Conservation (phyloP, 2,329 filamentous ascomycete genomes). For the Microdochium paspali region DNA sequence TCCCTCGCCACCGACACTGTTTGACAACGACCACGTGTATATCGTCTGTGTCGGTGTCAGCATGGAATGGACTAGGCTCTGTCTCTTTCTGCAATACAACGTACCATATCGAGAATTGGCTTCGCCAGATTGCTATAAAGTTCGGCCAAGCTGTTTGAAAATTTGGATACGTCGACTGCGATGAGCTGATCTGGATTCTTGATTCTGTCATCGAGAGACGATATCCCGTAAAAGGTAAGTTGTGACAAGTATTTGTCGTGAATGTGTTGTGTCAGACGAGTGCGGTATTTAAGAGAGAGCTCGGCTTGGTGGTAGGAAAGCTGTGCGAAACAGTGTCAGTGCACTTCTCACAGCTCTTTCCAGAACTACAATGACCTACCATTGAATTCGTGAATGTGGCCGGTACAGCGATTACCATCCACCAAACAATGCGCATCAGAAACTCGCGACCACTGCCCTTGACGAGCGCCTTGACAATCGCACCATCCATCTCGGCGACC, state of each 20-base stretch:
- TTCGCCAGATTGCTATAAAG: constrained; percentile 96
- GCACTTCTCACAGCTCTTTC: neutral
- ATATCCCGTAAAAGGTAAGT: constrained; percentile 95
- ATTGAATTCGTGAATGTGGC: constrained; percentile 99
- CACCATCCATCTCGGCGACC: constrained; percentile 91
- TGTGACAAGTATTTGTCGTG: constrained; percentile 95
- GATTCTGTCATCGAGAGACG: constrained; percentile 90
- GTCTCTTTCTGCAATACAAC: constrained; percentile 6
- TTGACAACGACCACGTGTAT: constrained; percentile 89
- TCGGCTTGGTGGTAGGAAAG: constrained; percentile 95
- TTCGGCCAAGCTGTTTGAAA: constrained; percentile 90
- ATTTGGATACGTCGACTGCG: constrained; percentile 91
- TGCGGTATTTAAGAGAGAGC: constrained; percentile 84
- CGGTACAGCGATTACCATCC: constrained; percentile 95
- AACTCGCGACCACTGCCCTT: constrained; percentile 89
- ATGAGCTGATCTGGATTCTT: constrained; percentile 98
- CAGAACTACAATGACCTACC: constrained; percentile 43
- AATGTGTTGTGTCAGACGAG: constrained; percentile 85
- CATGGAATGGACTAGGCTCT: neutral
- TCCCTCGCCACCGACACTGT: constrained; percentile 91
- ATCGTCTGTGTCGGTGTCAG: constrained; percentile 44
- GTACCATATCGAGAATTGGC: constrained; percentile 81
- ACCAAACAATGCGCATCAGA: constrained; percentile 81
- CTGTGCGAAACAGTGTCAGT: constrained; percentile 31
- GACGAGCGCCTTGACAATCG: constrained; percentile 84